Conservation (phyloP, 2,329 filamentous ascomycete genomes). For the Hypocreales sp. region DNA sequence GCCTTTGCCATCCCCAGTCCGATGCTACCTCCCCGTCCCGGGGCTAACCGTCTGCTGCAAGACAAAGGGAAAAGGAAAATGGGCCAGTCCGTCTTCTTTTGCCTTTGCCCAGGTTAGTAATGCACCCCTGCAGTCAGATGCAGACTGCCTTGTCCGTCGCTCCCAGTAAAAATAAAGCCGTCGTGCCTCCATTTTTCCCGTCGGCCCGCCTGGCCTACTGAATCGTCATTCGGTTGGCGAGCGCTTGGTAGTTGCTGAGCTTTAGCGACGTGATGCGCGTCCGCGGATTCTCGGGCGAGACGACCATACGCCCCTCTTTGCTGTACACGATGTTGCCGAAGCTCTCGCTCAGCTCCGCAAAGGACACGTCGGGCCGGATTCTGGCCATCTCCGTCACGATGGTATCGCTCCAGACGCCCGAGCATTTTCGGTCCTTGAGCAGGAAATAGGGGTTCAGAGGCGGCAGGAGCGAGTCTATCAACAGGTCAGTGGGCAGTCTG, state of each 20-base stretch:
- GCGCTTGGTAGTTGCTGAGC: conserved; percentile 38
- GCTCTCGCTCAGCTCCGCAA: conserved; percentile 46
- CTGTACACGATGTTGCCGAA: conserved; percentile 44
- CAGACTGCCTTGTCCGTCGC: too few species aligned
- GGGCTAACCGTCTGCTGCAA: background rate
- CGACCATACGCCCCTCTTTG: conserved; percentile 43
- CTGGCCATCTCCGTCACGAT: conserved; percentile 46
- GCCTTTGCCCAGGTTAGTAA: too few species aligned
- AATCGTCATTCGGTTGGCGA: conserved; percentile 23
- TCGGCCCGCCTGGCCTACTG: too few species aligned
- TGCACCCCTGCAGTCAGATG: too few species aligned
- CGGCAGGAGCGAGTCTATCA: conserved; percentile 49
- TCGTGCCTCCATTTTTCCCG: too few species aligned
- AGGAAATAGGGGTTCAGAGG: conserved; percentile 61
- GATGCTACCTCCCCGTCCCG: background rate
- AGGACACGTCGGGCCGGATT: conserved; percentile 41
- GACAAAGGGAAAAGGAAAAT: too few species aligned
- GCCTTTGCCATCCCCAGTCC: background rate
- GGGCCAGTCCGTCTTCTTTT: too few species aligned
- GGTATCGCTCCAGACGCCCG: conserved; percentile 56
- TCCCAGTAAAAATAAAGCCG: too few species aligned
- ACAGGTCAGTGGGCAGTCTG: conserved; percentile 7
- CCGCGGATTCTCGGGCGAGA: conserved; percentile 38
- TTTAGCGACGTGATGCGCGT: conserved; percentile 39
- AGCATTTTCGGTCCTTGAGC: conserved; percentile 42